Conservation (phyloP, 2,329 filamentous ascomycete species). For the Ascochyta clinopodiicola region DNA sequence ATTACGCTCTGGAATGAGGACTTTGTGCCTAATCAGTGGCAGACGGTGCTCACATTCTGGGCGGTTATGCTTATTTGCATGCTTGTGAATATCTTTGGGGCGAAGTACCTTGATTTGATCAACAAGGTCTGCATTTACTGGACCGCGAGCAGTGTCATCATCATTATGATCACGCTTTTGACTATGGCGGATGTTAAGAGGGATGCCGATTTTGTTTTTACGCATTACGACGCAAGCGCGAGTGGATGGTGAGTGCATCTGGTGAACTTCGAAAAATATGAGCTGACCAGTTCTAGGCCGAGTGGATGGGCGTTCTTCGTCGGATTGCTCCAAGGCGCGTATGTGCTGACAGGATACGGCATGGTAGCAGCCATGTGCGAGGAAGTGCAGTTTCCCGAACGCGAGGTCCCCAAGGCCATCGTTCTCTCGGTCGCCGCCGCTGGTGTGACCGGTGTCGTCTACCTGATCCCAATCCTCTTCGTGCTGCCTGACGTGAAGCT, state of each 20-base stretch:
- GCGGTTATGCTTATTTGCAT: conserved; percentile 71
- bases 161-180: conserved; percentile 71
- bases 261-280: not conserved
- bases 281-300: conserved; percentile 52
- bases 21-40: conserved; percentile 71
- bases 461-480: conserved; percentile 77
- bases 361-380: conserved; percentile 77
- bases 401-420: conserved; percentile 74
- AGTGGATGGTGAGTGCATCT: conserved; percentile 65
- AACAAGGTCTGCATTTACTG: conserved; percentile 78
- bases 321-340: conserved; percentile 69
- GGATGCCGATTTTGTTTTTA: conserved; percentile 69
- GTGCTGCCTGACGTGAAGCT: conserved; percentile 71
- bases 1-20: conserved; percentile 74
- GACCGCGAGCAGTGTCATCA: conserved; percentile 70
- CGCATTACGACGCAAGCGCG: conserved; percentile 69
- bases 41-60: conserved; percentile 76
- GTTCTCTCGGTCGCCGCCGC: conserved; percentile 72
- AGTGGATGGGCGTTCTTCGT: conserved; percentile 76
- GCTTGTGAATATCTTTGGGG: conserved; percentile 68
- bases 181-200: conserved; percentile 65
- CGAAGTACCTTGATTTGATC: conserved; percentile 69
- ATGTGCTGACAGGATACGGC: conserved; percentile 70
- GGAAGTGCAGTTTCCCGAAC: conserved; percentile 72
- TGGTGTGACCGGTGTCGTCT: conserved; percentile 69